phyloP scores from a whole-genome alignment of 2,329 filamentous ascomycete species.

The Fusarium clavum region DNA sequence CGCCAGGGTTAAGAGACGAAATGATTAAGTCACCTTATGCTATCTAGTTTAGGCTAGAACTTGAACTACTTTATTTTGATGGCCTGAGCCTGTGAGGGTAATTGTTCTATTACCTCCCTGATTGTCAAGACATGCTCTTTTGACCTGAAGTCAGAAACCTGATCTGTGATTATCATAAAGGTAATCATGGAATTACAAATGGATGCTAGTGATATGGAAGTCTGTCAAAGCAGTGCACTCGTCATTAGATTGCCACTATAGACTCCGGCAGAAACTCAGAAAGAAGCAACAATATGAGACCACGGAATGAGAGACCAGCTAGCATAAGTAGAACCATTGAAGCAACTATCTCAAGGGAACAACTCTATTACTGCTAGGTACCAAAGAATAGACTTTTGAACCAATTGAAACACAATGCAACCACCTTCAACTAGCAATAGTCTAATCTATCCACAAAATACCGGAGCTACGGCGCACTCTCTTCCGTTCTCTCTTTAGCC shows the following conservation, averaged over 20 bases:
- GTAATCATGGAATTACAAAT: not conserved
- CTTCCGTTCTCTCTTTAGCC: not conserved
- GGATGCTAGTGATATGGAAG: not conserved
- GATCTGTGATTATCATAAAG: not conserved
- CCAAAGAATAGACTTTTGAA: not conserved
- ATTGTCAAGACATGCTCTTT: not conserved
- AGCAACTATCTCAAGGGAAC: not conserved
- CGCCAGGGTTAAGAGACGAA: not conserved
- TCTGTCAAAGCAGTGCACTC: not conserved
- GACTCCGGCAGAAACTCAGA: not conserved
- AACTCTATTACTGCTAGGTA: not conserved
- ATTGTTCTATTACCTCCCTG: not conserved
- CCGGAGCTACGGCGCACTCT: constrained; percentile 22
- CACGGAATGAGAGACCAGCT: not conserved
- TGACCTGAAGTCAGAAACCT: not conserved
- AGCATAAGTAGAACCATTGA: not conserved
- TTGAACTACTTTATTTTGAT: not conserved
- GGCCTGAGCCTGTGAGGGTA: not conserved
- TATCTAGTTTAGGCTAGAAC: not conserved
- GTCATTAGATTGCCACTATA: not conserved
- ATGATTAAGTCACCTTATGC: not conserved
- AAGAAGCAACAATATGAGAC: not conserved
- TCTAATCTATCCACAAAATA: not conserved
- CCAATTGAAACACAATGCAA: not conserved
- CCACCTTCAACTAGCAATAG: not conserved